Base-by-base conservation (phyloP, 2,329 filamentous ascomycete genomes). In the Neofusicoccum parvum region DNA sequence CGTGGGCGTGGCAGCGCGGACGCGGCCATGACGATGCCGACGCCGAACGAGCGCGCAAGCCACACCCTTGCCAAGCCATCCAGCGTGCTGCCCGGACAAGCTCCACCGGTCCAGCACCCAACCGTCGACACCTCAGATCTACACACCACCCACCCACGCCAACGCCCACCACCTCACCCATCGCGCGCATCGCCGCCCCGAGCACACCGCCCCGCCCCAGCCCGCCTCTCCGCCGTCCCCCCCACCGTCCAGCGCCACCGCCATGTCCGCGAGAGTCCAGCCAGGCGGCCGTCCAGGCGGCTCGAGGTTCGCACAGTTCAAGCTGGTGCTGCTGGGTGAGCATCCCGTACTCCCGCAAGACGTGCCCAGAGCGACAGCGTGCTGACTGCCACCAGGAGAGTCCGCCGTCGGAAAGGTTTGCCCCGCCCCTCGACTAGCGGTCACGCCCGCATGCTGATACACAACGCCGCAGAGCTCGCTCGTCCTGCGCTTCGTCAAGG, bases 401-500 rank as follows among this genome's bases (percentile, higher is more conserved):
- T 99, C 95, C 72, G 95, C 95, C 67, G 95, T 99, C 66, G 95
- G 95, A 90, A 99, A 99, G 92, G 92, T 96, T 81, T 71, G 76
- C 71, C 66, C 39, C 48, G 46, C 66, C 49, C 68, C 59, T 65
- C 64, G 67, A 68, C 41, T 59, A 66, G 65, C 49, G 41, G 43
- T 51, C 64, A 59, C 53, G 49, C 43, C 45, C 64, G 39, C 17
- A 70, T 62, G 69, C 75, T 77, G 74, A 78, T 73, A 48, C 58
- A 34, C 36, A 23, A 43, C 66, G 64, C 66, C 66, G 64, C 66
- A 97, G 94, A 97, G 94, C 83, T 99, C 95, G 71, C 90, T 99
- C 80, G 95, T 99, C 65, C 85, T 99, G 77, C 90, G 96, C 82
- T 99, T 99, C 76, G 95, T 99, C 77, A 99, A 99, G 88, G 93